These are phyloP conservation scores for Diddensiella santjacobensis DNA, from an alignment of 805 yeast genomes.

Conservation along the genomic window DNA sequence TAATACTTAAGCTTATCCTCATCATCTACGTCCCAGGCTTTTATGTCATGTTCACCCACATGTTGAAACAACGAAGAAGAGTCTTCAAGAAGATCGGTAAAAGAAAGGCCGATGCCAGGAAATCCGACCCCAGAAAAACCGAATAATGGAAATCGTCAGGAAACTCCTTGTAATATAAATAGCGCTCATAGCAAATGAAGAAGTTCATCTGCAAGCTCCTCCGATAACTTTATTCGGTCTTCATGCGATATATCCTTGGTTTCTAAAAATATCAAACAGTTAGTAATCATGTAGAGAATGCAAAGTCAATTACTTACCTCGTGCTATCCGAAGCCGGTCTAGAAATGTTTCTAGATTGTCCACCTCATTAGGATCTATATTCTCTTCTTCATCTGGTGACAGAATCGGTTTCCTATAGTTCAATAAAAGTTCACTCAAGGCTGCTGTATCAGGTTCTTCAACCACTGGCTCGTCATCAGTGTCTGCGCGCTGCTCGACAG, in stretches of 20 bases:
- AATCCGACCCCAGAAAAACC: not conserved
- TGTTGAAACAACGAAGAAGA: conserved; percentile 84
- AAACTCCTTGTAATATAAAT: not conserved
- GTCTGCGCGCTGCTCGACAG: too few species aligned
- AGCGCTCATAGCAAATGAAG: conserved; percentile 14
- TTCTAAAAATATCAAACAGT: not conserved
- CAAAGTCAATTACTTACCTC: conserved; percentile 7
- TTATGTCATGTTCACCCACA: conserved; percentile 77
- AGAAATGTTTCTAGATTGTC: conserved; percentile 32
- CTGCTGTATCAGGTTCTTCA: conserved; percentile 9
- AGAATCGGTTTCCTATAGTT: not conserved
- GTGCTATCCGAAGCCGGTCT: conserved; percentile 21
- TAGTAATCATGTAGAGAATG: too few species aligned
- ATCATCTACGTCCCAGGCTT: conserved; percentile 80
- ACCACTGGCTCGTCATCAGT: conserved; percentile 15
- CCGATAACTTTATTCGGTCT: conserved; percentile 33
- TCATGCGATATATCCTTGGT: conserved; percentile 26
- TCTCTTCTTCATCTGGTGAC: not conserved
- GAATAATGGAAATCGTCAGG: too few species aligned
- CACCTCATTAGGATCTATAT: conserved; percentile 12
- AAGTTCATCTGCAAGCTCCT: conserved; percentile 33
- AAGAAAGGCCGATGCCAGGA: conserved; percentile 11
- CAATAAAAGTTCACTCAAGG: not conserved
- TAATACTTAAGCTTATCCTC: conserved; percentile 54
- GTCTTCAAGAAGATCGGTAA: conserved; percentile 39